Percentiles rank a stretch among this genome's conserved stretches.
These are phyloP conservation scores for Cymbopogon citratus DNA, from an alignment of 176 grass and related monocot species.

Conservation along the genomic window DNA sequence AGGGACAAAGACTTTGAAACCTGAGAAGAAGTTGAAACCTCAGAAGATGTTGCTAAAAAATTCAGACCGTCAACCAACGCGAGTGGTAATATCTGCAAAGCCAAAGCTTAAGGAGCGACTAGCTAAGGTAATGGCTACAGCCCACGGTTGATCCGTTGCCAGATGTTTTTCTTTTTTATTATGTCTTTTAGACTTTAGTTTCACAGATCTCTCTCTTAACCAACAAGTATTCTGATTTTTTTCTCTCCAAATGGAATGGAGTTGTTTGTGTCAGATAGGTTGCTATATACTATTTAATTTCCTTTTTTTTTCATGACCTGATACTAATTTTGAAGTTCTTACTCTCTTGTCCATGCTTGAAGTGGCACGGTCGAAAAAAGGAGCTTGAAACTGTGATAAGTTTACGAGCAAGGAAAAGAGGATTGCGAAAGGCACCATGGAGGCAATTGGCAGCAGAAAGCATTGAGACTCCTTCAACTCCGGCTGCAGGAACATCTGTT, in stretches of 20 bases:
- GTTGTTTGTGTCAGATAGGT: background rate
- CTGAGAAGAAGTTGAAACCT: conserved; percentile 15
- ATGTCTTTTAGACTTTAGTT: background rate
- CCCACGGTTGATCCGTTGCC: background rate
- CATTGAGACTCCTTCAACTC: background rate
- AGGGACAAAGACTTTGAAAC: conserved; percentile 4
- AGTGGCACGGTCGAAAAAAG: conserved; percentile 47
- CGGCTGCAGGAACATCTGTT: background rate
- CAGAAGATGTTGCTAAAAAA: conserved; percentile 18
- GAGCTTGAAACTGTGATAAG: conserved; percentile 36
- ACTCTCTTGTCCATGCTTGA: background rate
- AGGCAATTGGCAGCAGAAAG: background rate
- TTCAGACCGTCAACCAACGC: background rate
- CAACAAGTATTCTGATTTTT: background rate
- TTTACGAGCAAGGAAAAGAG: background rate
- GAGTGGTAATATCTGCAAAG: conserved; percentile 28
- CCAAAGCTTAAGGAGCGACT: conserved; percentile 67
- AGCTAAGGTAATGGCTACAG: conserved; percentile 57
- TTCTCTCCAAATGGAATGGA: background rate
- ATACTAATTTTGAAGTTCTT: background rate
- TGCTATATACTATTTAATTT: background rate
- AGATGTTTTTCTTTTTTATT: conserved; percentile 1
- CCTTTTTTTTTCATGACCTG: background rate
- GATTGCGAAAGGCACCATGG: background rate
- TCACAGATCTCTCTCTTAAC: background rate